Percentiles rank a stretch among this genome's conserved stretches.
Evolutionary conservation across 768 basidiomycete genomes (phyloP).

Genomic region (Termitomyces sp.): DNA sequence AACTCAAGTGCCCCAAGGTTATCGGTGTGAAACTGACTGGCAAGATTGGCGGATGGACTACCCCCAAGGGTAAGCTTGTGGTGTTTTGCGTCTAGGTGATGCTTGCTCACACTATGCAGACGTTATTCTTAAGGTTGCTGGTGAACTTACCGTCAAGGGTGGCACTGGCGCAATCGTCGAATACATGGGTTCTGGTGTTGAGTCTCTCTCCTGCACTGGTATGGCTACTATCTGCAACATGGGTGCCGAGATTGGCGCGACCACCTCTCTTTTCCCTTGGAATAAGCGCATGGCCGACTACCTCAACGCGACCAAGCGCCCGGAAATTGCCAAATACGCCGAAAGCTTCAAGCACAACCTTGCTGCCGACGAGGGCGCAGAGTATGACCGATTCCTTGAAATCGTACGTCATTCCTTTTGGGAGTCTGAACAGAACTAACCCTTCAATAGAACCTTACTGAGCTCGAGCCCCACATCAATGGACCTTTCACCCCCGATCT

Average conservation of each 20-base stretch:
- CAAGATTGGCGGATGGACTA: conserved; percentile 95
- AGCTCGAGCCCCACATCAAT: conserved; percentile 99
- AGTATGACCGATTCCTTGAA: conserved; percentile 93
- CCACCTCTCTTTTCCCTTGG: conserved; percentile 98
- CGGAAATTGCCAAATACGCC: conserved; percentile 85
- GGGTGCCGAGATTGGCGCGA: conserved; percentile 99
- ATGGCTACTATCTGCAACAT: conserved; percentile 99
- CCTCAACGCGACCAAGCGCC: conserved; percentile 91
- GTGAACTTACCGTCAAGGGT: conserved; percentile 98
- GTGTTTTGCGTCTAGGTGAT: neutral
- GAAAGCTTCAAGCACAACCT: conserved; percentile 88
- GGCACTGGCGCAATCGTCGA: conserved; percentile 99
- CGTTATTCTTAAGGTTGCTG: conserved; percentile 98
- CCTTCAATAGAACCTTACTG: conserved; percentile 72
- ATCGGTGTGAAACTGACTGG: conserved; percentile 97
- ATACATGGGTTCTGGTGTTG: conserved; percentile 92
- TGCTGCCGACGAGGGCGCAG: conserved; percentile 78
- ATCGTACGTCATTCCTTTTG: conserved; percentile 52
- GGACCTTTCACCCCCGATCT: conserved; percentile 99
- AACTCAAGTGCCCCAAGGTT: conserved; percentile 98
- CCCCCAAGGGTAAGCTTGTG: conserved; percentile 73
- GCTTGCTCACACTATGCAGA: conserved; percentile 42
- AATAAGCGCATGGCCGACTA: conserved; percentile 93
- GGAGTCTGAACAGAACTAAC: neutral
- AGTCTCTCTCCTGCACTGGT: conserved; percentile 95